phyloP scores from a whole-genome alignment of 192 early-diverging fungal species.

The Umbelopsis sp. region DNA sequence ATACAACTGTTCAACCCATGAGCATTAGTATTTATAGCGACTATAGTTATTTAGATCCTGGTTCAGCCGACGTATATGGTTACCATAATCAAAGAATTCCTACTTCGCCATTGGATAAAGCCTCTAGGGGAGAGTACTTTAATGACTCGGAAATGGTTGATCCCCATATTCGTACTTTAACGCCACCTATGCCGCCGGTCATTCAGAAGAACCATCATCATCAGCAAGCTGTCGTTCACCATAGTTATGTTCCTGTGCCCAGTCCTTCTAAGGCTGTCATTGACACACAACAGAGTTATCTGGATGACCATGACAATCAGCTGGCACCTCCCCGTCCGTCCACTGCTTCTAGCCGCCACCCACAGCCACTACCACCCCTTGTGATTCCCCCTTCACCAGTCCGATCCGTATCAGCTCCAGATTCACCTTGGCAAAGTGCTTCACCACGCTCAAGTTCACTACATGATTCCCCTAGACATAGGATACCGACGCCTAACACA shows the following conservation, averaged over 20 bases:
- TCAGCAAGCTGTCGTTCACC: not conserved
- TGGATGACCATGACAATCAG: not conserved
- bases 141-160: constrained; percentile 5
- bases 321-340: not conserved
- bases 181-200: constrained; percentile 16
- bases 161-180: constrained; percentile 5
- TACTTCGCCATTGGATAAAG: constrained; percentile 4
- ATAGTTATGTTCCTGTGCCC: constrained; percentile 9
- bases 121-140: constrained; percentile 8
- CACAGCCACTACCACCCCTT: constrained; percentile 22
- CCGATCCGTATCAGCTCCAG: constrained; percentile 17
- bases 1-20: constrained; percentile 15
- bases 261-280: constrained; percentile 21
- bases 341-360: constrained; percentile 18
- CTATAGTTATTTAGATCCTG: constrained; percentile 11
- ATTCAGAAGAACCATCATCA: constrained; percentile 18
- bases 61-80: not conserved
- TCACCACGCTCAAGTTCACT: constrained; percentile 16
- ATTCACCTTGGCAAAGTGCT: constrained; percentile 8
- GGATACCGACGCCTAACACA: constrained; percentile 15
- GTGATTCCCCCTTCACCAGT: constrained; percentile 22
- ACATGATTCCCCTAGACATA: constrained; percentile 6
- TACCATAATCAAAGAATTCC: not conserved
- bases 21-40: constrained; percentile 14
- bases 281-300: not conserved